phyloP scores from a whole-genome alignment of 1,284 basidiomycete species.

The Sparassis latifolia region DNA sequence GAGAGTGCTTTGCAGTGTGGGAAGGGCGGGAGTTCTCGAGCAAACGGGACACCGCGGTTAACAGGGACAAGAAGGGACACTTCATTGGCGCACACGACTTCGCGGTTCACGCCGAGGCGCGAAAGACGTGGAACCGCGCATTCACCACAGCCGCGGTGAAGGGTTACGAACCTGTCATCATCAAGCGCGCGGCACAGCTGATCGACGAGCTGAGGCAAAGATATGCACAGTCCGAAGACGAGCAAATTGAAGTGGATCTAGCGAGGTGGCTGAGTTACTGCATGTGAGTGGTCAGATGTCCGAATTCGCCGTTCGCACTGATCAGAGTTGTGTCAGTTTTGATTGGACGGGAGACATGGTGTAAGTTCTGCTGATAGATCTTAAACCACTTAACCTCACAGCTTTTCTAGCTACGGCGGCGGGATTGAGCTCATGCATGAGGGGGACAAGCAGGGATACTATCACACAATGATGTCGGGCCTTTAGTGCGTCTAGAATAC shows the following conservation, averaged over 20 bases:
- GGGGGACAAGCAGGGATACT: no score
- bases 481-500: no score
- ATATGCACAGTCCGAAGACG: constrained; percentile 13
- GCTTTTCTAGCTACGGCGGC: no score
- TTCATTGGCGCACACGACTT: constrained; percentile 26
- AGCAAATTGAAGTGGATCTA: constrained; percentile 28
- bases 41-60: constrained; percentile 1
- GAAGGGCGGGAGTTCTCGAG: constrained; percentile 2
- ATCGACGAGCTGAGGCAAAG: constrained; percentile 26
- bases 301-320: not conserved
- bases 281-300: constrained; percentile 32
- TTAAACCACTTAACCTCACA: no score
- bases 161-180: constrained; percentile 42
- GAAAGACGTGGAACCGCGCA: constrained; percentile 47
- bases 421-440: no score
- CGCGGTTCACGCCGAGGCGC: constrained; percentile 37
- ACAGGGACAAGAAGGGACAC: constrained; percentile 1
- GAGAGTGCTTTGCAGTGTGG: not conserved
- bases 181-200: constrained; percentile 32
- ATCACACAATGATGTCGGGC: no score
- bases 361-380: no score
- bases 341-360: no score
- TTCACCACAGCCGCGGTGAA: constrained; percentile 43
- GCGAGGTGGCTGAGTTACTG: constrained; percentile 43
- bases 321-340: no score